Evolutionary conservation across 805 yeast genomes (phyloP).

Genomic region (Wickerhamomyces rabaulensis): DNA sequence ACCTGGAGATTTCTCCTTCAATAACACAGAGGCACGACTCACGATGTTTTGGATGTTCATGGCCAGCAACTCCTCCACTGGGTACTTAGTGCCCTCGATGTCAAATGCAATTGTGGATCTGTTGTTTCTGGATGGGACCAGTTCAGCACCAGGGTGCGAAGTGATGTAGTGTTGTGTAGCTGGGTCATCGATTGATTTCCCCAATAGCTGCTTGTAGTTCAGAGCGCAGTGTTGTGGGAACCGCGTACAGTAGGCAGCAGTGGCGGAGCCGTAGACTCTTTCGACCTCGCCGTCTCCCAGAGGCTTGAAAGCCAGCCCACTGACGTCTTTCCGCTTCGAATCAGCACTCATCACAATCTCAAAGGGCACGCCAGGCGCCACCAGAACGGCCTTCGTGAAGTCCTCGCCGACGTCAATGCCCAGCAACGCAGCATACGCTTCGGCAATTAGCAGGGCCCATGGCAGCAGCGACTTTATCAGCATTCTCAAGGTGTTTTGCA

Average conservation of each 20-base stretch:
- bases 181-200: conserved; percentile 46
- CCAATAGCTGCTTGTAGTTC: conserved; percentile 67
- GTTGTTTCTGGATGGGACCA: conserved; percentile 34
- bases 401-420: conserved; percentile 91
- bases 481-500: neutral
- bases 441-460: conserved; percentile 7
- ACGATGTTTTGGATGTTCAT: conserved; percentile 72
- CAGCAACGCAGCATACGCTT: conserved; percentile 54
- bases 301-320: conserved; percentile 65
- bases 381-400: conserved; percentile 77
- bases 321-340: conserved; percentile 82
- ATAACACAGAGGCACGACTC: conserved; percentile 54
- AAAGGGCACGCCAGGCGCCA: conserved; percentile 86
- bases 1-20: conserved; percentile 48
- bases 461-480: conserved; percentile 4
- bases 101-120: conserved; percentile 55
- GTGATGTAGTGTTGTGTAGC: conserved; percentile 41
- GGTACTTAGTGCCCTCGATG: conserved; percentile 41
- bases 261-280: conserved; percentile 75
- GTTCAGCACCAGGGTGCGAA: conserved; percentile 56
- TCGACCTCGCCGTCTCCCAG: conserved; percentile 41
- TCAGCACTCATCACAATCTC: conserved; percentile 88
- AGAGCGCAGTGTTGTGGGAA: conserved; percentile 67
- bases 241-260: conserved; percentile 62
- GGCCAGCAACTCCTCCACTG: conserved; percentile 77